Evolutionary conservation across 2,329 filamentous ascomycete genomes (phyloP).

Genomic region (Fusarium dimerum): DNA sequence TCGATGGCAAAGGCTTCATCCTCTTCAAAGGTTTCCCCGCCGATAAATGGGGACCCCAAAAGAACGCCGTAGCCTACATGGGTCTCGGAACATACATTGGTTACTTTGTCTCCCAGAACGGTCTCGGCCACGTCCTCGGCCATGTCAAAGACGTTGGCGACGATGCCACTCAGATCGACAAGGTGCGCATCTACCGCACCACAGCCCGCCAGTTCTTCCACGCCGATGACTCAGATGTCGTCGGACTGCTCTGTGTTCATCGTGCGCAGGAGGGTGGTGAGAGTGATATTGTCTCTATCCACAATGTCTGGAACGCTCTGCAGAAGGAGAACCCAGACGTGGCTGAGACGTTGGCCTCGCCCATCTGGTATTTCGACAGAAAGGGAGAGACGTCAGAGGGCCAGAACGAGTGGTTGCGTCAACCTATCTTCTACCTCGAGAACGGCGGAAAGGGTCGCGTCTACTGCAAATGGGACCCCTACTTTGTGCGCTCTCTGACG

Average conservation of each 20-base stretch:
- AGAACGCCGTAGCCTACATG: conserved; percentile 88
- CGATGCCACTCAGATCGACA: conserved; percentile 78
- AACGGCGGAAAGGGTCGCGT: conserved; percentile 55
- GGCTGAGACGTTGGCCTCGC: conserved; percentile 70
- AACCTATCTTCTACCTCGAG: conserved; percentile 77
- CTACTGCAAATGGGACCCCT: conserved; percentile 82
- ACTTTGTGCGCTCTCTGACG: conserved; percentile 75
- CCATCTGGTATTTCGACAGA: conserved; percentile 90
- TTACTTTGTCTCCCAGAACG: conserved; percentile 87
- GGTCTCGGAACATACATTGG: conserved; percentile 82
- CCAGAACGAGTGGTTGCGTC: conserved; percentile 72
- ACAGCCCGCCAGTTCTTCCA: conserved; percentile 63
- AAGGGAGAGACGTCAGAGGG: conserved; percentile 80
- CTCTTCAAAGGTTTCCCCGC: conserved; percentile 87
- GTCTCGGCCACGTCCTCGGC: conserved; percentile 79
- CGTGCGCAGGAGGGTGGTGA: conserved; percentile 80
- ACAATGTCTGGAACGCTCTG: conserved; percentile 80
- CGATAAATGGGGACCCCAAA: conserved; percentile 71
- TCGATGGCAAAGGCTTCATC: conserved; percentile 87
- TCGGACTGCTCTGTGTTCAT: conserved; percentile 80
- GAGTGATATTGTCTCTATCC: conserved; percentile 76
- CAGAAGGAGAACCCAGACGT: conserved; percentile 77
- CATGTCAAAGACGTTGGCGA: conserved; percentile 90
- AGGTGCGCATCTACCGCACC: conserved; percentile 87
- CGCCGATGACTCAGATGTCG: conserved; percentile 78